A percentile compares a stretch with the other conserved stretches of the same genome.
Evolutionary conservation across 2,329 filamentous ascomycete species (phyloP).

Genomic region (Metarhizium album): DNA sequence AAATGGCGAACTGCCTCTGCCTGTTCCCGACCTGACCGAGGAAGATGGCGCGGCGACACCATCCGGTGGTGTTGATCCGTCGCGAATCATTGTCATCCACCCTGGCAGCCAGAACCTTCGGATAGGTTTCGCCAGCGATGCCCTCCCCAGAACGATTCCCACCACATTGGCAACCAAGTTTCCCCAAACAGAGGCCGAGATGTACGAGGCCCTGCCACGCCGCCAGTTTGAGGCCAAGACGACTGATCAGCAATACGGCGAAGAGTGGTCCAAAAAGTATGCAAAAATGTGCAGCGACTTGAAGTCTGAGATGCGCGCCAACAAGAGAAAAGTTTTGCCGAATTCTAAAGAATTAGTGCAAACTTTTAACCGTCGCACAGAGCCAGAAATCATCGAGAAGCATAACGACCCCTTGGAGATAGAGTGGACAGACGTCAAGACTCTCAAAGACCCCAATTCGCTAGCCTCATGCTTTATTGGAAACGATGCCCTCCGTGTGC

Average conservation of each 20-base stretch:
- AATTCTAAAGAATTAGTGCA: slow-evolving; percentile 94
- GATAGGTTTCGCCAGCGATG: slow-evolving; percentile 92
- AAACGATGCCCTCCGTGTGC: slow-evolving; percentile 70
- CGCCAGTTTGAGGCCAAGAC: slow-evolving; percentile 52
- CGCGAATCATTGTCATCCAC: slow-evolving; percentile 90
- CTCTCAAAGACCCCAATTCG: slow-evolving; percentile 53
- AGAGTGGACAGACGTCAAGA: slow-evolving; percentile 82
- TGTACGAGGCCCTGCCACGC: slow-evolving; percentile 66
- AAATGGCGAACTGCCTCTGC: slow-evolving; percentile 52
- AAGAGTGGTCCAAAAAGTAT: slow-evolving; percentile 69
- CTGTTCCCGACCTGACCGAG: slow-evolving; percentile 47
- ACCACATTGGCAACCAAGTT: slow-evolving; percentile 83
- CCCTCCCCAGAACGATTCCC: slow-evolving; percentile 83
- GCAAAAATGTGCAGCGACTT: slow-evolving; percentile 76
- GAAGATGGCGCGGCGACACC: slow-evolving; percentile 45
- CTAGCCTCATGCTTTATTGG: slow-evolving; percentile 62
- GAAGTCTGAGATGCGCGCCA: slow-evolving; percentile 80
- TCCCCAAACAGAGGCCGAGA: slow-evolving; percentile 70
- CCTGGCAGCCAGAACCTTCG: slow-evolving; percentile 91
- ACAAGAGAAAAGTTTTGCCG: slow-evolving; percentile 91
- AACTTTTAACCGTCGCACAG: slow-evolving; percentile 81
- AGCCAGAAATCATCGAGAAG: slow-evolving; percentile 78
- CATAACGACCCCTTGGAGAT: slow-evolving; percentile 92
- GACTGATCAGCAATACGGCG: slow-evolving; percentile 73
- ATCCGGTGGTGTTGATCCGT: slow-evolving; percentile 58